phyloP scores from a whole-genome alignment of 1,284 basidiomycete genomes.

The Vanrija sp. region DNA sequence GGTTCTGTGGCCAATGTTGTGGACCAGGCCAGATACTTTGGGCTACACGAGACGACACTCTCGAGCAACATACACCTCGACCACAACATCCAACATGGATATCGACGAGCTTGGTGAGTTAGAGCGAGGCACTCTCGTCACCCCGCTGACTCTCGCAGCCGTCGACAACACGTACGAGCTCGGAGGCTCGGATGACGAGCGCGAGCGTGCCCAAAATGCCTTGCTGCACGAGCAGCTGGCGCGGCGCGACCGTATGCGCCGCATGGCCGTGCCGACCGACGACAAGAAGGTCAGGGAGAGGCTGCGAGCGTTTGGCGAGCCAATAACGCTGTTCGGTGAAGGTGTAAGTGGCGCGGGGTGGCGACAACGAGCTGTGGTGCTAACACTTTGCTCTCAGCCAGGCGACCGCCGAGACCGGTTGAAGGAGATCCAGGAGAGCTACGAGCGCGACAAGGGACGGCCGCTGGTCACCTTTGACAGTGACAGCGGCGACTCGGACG shows the following conservation, averaged over 20 bases:
- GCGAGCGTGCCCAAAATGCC: constrained; percentile 57
- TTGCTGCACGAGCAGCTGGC: constrained; percentile 87
- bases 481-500: constrained; percentile 52
- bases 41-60: not conserved
- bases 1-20: not conserved
- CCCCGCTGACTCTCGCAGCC: constrained; percentile 14
- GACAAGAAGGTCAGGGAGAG: constrained; percentile 85
- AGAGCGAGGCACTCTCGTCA: not conserved
- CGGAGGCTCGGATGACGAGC: constrained; percentile 48
- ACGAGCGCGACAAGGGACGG: constrained; percentile 58
- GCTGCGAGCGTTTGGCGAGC: constrained; percentile 88
- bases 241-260: constrained; percentile 88
- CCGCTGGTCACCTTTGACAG: constrained; percentile 57
- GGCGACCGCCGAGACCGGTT: constrained; percentile 80
- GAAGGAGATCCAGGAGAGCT: constrained; percentile 85
- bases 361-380: not conserved
- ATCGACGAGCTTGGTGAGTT: constrained; percentile 41
- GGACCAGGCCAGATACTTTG: not conserved
- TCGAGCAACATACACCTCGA: not conserved
- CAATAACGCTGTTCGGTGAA: constrained; percentile 96
- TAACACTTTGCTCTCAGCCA: constrained; percentile 31
- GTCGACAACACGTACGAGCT: constrained; percentile 47
- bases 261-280: constrained; percentile 92
- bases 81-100: constrained; percentile 23
- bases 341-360: constrained; percentile 59